These are phyloP conservation scores for Digitaria exilis DNA, from an alignment of 202 grass and related monocot species.

Conservation along the genomic window DNA sequence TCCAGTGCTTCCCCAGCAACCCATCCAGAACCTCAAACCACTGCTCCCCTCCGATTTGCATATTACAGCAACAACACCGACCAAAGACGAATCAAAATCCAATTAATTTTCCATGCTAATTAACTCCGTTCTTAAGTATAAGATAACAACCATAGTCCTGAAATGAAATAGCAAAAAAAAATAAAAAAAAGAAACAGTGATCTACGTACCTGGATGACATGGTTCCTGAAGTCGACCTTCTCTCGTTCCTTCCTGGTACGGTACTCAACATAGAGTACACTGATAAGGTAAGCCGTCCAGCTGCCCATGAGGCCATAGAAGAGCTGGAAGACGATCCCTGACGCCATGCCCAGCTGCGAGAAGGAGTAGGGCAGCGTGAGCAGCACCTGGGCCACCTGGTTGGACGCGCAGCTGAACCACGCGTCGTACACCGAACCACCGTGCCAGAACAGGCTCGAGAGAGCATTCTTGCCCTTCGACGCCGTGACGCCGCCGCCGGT, in stretches of 20 bases:
- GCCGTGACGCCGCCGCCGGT: background rate
- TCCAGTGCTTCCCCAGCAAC: slow-evolving; percentile 83
- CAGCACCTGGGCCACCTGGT: slow-evolving; percentile 99
- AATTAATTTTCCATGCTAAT: too few species aligned
- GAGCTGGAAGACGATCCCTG: slow-evolving; percentile 72
- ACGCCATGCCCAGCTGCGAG: slow-evolving; percentile 92
- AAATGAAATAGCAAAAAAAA: too few species aligned
- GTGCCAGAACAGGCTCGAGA: slow-evolving; percentile 86
- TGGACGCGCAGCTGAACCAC: slow-evolving; percentile 97
- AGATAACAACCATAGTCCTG: too few species aligned
- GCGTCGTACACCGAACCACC: slow-evolving; percentile 91
- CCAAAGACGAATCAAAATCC: too few species aligned
- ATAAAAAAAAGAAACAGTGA: too few species aligned
- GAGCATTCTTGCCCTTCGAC: background rate
- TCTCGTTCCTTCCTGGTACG: slow-evolving; percentile 81
- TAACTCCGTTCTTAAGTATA: too few species aligned
- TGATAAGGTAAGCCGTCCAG: slow-evolving; percentile 97
- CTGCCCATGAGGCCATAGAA: slow-evolving; percentile 95
- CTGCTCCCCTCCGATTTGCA: too few species aligned
- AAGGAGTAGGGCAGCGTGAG: slow-evolving; percentile 99
- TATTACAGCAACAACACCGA: too few species aligned
- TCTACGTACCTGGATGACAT: too few species aligned
- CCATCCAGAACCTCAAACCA: slow-evolving; percentile 99
- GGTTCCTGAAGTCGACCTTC: slow-evolving; percentile 92
- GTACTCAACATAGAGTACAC: slow-evolving; percentile 92